phyloP scores from a whole-genome alignment of 2,329 filamentous ascomycete genomes.

The Drechslerella coelobrocha region DNA sequence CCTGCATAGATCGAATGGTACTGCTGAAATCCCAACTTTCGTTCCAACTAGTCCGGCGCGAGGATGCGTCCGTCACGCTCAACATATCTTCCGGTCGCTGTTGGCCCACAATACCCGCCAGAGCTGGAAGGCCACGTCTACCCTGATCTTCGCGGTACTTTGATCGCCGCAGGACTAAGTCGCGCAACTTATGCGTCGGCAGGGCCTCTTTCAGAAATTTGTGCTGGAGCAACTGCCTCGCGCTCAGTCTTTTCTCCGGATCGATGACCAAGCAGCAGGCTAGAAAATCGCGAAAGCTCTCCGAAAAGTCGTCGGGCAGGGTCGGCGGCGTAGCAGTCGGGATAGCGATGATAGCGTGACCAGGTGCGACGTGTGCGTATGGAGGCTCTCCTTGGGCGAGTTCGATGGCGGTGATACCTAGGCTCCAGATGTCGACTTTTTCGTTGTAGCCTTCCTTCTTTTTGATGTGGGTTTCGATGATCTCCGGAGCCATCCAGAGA shows the following conservation, averaged over 20 bases:
- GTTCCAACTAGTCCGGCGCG: not conserved
- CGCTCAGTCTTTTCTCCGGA: slow-evolving; percentile 10
- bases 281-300: slow-evolving; percentile 93
- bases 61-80: not conserved
- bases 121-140: not conserved
- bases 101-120: not conserved
- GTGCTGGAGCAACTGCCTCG: slow-evolving; percentile 20
- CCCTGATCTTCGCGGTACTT: too few species aligned
- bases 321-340: slow-evolving; percentile 85
- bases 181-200: not conserved
- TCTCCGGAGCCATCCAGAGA: slow-evolving; percentile 97
- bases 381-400: slow-evolving; percentile 89
- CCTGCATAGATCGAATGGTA: not conserved
- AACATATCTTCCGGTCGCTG: not conserved
- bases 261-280: slow-evolving; percentile 83
- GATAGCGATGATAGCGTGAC: slow-evolving; percentile 92
- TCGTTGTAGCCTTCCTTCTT: slow-evolving; percentile 73
- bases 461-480: slow-evolving; percentile 60
- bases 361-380: slow-evolving; percentile 81
- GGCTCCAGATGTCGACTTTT: slow-evolving; percentile 91
- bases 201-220: slow-evolving; percentile 17
- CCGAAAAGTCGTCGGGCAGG: slow-evolving; percentile 80
- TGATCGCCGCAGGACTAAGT: not conserved
- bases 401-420: slow-evolving; percentile 91
- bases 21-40: not conserved